phyloP scores from a whole-genome alignment of 345 rosid species.

The Eucalyptus pauciflora region DNA sequence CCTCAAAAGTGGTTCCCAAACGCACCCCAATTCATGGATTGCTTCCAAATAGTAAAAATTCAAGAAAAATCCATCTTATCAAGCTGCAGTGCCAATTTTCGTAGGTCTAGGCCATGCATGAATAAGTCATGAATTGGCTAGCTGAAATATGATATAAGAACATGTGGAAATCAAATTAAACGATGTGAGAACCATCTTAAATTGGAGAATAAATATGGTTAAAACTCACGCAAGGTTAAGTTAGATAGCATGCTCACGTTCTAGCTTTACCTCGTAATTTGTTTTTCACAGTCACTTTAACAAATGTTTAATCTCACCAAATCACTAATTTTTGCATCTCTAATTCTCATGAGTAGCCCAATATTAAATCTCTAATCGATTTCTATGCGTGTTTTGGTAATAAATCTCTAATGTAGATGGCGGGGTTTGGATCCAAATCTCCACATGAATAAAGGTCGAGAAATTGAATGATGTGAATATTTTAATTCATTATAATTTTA shows the following conservation, averaged over 20 bases:
- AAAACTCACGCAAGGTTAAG: not conserved
- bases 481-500: not conserved
- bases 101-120: not conserved
- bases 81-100: not conserved
- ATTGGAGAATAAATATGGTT: not conserved
- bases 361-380: not conserved
- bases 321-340: not conserved
- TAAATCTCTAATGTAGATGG: too few species aligned
- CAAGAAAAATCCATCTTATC: not conserved
- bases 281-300: not conserved
- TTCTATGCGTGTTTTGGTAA: not conserved
- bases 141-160: not conserved
- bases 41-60: not conserved
- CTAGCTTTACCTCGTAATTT: not conserved
- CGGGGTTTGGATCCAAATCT: not conserved
- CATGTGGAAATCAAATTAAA: not conserved
- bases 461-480: not conserved
- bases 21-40: not conserved
- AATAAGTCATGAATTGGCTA: not conserved
- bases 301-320: not conserved
- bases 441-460: not conserved
- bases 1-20: too few species aligned
- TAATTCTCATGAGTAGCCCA: not conserved
- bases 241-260: not conserved
- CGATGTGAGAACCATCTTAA: not conserved